These are phyloP conservation scores for Apiosordaria backusii DNA, from an alignment of 495 filamentous ascomycete species.

Conservation along the genomic window DNA sequence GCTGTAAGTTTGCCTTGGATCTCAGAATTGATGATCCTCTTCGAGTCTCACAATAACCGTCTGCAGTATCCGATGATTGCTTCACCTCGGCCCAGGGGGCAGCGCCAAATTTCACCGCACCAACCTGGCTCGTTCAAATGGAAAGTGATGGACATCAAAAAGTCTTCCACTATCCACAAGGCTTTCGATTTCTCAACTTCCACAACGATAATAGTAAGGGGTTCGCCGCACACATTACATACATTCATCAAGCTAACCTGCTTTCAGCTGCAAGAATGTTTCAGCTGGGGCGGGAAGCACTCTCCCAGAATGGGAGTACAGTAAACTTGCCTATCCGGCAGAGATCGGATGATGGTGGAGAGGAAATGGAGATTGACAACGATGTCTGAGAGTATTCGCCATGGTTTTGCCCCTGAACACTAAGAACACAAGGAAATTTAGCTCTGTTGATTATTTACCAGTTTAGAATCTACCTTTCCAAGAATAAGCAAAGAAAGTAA, in stretches of 20 bases:
- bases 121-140: constrained; percentile 23
- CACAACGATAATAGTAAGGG: constrained; percentile 16
- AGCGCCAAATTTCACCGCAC: background rate
- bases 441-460: background rate
- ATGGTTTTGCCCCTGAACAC: background rate
- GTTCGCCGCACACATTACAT: background rate
- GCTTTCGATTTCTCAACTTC: constrained; percentile 21
- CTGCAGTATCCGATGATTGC: constrained; percentile 7
- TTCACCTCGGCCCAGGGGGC: background rate
- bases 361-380: background rate
- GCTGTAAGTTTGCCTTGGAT: constrained; percentile 7
- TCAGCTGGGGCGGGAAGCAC: background rate
- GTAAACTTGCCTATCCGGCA: background rate
- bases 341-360: background rate
- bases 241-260: background rate
- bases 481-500: background rate
- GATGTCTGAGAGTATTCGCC: background rate
- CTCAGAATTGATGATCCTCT: background rate
- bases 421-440: background rate
- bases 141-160: constrained; percentile 12
- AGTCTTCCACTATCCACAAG: constrained; percentile 21
- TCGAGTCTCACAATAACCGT: background rate
- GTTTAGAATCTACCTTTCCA: background rate
- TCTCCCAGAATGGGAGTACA: background rate
- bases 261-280: background rate